phyloP scores from a whole-genome alignment of 192 early-diverging fungal species.

The Phlyctochytrium arcticum region DNA sequence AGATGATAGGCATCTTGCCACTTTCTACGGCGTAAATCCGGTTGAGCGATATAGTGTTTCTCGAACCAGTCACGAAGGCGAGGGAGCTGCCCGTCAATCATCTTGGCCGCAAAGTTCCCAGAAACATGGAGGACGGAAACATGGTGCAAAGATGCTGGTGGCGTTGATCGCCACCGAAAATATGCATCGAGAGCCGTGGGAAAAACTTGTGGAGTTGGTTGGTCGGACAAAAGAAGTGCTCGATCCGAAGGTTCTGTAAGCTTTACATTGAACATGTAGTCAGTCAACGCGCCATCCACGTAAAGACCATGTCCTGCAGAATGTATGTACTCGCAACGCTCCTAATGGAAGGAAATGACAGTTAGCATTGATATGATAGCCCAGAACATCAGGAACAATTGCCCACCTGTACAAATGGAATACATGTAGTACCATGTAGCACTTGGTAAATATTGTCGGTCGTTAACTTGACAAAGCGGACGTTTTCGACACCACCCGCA shows the following conservation, averaged over 20 bases:
- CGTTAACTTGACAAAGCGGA: conserved; percentile 26
- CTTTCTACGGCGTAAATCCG: conserved; percentile 8
- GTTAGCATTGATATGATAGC: neutral
- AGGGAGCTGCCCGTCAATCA: conserved; percentile 31
- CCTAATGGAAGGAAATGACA: conserved; percentile 21
- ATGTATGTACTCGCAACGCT: conserved; percentile 31
- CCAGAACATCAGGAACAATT: neutral
- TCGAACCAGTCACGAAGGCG: conserved; percentile 35
- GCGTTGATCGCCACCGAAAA: conserved; percentile 26
- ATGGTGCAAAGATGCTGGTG: conserved; percentile 10
- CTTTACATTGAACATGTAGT: conserved; percentile 31
- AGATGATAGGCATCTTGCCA: conserved; percentile 18
- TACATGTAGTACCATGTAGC: conserved; percentile 39
- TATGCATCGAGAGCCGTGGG: conserved; percentile 25
- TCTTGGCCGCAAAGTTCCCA: neutral
- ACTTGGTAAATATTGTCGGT: conserved; percentile 30
- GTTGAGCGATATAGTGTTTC: conserved; percentile 29
- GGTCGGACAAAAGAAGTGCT: conserved; percentile 18
- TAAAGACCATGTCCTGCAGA: conserved; percentile 28
- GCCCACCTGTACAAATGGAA: conserved; percentile 36
- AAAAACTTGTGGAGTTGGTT: neutral
- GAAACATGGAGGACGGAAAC: conserved; percentile 21
- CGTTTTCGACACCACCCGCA: conserved; percentile 4
- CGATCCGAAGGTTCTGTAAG: conserved; percentile 6
- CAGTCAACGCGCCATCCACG: conserved; percentile 30